These are phyloP conservation scores for Striga hermonthica DNA, from an alignment of 305 asterid species.

Conservation along the genomic window DNA sequence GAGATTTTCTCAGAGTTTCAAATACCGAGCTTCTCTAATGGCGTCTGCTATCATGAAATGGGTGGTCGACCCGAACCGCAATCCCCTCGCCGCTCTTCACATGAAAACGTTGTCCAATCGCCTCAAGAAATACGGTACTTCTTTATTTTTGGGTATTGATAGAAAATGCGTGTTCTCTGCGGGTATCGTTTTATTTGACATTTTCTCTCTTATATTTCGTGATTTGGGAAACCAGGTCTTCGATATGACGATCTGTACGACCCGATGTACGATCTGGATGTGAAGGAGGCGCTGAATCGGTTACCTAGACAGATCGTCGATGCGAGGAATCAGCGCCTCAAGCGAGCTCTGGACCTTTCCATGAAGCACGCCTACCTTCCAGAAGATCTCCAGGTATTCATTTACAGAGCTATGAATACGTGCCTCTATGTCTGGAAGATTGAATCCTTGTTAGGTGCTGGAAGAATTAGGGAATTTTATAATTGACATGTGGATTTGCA, in stretches of 20 bases:
- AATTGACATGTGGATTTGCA: background rate
- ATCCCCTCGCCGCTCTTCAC: constrained; percentile 73
- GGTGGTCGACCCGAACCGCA: constrained; percentile 71
- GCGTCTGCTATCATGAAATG: constrained; percentile 47
- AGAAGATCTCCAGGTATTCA: constrained; percentile 58
- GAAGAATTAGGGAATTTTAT: constrained; percentile 18
- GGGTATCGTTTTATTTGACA: background rate
- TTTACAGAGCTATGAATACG: background rate
- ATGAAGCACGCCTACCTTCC: constrained; percentile 79
- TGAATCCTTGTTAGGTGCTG: constrained; percentile 13
- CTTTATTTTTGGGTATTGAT: background rate
- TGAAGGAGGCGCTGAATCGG: constrained; percentile 83
- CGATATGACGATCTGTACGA: constrained; percentile 74
- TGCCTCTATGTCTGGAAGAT: constrained; percentile 11
- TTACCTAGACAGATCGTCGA: constrained; percentile 73
- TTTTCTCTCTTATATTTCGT: background rate
- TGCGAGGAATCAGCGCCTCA: constrained; percentile 78
- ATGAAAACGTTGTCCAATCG: constrained; percentile 53
- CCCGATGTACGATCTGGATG: constrained; percentile 65
- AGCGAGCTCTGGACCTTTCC: constrained; percentile 86
- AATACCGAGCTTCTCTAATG: constrained; percentile 26
- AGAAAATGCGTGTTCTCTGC: background rate
- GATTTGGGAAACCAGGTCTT: constrained; percentile 46
- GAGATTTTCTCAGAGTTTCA: constrained; percentile 9
- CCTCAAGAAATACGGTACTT: constrained; percentile 58